These are phyloP conservation scores for Erysiphe neolycopersici DNA, from an alignment of 2,329 filamentous ascomycete species.

Conservation along the genomic window DNA sequence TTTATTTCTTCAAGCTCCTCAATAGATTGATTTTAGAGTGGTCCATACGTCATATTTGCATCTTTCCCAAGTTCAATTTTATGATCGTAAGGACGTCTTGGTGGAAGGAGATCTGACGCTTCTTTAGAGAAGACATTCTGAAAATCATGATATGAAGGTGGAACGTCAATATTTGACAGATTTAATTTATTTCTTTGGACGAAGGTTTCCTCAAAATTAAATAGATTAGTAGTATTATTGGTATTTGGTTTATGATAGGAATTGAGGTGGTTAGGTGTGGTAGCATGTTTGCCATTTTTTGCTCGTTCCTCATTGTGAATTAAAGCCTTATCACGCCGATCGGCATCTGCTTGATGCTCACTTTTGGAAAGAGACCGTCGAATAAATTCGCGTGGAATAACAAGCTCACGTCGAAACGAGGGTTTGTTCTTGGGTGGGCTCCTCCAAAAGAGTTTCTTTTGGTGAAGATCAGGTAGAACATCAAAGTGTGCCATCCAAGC, in stretches of 20 bases:
- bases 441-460: not conserved
- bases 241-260: too few relatives aligned
- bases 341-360: not conserved
- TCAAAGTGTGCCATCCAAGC: not conserved
- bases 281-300: too few relatives aligned
- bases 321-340: not conserved
- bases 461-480: not conserved
- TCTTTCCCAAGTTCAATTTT: not conserved
- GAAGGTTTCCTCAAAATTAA: too few relatives aligned
- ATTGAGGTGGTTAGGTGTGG: too few relatives aligned
- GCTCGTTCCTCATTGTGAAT: not conserved
- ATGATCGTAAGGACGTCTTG: not conserved
- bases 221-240: too few relatives aligned
- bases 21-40: not conserved
- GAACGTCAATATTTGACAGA: too few relatives aligned
- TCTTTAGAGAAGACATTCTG: not conserved
- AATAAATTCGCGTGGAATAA: not conserved
- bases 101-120: not conserved
- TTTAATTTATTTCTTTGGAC: too few relatives aligned
- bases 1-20: not conserved
- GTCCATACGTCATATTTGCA: not conserved
- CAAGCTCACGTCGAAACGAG: not conserved
- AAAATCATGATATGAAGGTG: too few relatives aligned
- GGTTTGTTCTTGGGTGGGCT: not conserved
- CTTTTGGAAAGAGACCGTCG: not conserved